Percentiles rank a stretch among this genome's conserved stretches.
These are phyloP conservation scores for Pseudogymnoascus sp. DNA, from an alignment of 2,329 filamentous ascomycete species.

Conservation along the genomic window DNA sequence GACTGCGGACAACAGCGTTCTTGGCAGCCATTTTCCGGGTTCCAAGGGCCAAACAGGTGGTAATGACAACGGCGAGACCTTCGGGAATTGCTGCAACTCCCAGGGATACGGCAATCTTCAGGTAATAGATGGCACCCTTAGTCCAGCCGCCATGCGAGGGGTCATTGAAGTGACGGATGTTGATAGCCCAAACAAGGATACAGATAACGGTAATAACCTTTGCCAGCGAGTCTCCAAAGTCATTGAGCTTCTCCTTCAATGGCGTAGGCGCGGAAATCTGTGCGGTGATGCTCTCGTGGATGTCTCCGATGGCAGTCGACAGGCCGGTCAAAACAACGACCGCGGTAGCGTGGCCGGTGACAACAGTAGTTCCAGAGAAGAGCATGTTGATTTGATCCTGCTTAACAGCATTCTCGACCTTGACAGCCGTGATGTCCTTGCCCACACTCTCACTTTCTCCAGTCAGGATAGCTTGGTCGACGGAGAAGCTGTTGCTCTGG, in stretches of 20 bases:
- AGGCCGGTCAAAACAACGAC: conserved; percentile 84
- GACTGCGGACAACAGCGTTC: conserved; percentile 91
- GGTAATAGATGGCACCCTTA: conserved; percentile 97
- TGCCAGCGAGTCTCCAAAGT: conserved; percentile 90
- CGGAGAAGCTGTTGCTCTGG: conserved; percentile 93
- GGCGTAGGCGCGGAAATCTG: conserved; percentile 98
- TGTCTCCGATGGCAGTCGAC: conserved; percentile 92
- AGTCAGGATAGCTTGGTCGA: conserved; percentile 95
- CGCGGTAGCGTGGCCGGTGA: conserved; percentile 85
- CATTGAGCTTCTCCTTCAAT: conserved; percentile 96
- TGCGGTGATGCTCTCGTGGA: conserved; percentile 95
- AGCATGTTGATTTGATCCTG: conserved; percentile 98
- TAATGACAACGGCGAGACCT: conserved; percentile 95
- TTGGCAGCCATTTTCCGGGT: conserved; percentile 98
- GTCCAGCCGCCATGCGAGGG: conserved; percentile 87
- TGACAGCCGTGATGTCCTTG: conserved; percentile 65
- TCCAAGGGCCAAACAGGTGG: conserved; percentile 91
- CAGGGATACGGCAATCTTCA: conserved; percentile 97
- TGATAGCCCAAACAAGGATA: conserved; percentile 95
- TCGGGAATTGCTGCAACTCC: conserved; percentile 97
- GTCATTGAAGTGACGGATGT: conserved; percentile 94
- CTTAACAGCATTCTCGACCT: conserved; percentile 79
- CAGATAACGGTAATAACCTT: conserved; percentile 99
- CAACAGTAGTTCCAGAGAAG: conserved; percentile 96
- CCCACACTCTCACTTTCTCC: conserved; percentile 95